phyloP scores from a whole-genome alignment of 345 rosid species.

The Sonneratia caseolaris region DNA sequence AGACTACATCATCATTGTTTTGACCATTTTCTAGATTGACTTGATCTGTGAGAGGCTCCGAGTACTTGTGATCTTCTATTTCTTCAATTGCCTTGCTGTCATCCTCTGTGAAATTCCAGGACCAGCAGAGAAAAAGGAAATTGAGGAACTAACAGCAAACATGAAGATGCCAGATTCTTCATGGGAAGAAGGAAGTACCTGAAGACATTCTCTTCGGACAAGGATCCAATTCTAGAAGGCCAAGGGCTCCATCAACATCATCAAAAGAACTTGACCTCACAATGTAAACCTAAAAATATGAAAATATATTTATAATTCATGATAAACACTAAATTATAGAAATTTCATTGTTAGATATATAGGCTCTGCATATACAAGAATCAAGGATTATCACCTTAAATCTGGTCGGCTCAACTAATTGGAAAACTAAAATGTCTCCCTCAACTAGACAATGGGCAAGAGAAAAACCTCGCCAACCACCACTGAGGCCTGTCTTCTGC shows the following conservation, averaged over 20 bases:
- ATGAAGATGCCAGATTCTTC: neutral
- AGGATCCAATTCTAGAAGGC: conserved; percentile 8
- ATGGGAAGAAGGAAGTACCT: conserved; percentile 2
- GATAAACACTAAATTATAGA: neutral
- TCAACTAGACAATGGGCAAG: conserved; percentile 10
- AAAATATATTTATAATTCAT: neutral
- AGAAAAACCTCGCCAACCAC: conserved; percentile 22
- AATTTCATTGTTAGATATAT: neutral
- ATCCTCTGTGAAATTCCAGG: neutral
- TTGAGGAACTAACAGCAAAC: neutral
- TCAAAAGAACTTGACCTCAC: conserved; percentile 2
- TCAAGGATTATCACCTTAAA: conserved; percentile 18
- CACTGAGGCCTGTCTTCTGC: conserved; percentile 11
- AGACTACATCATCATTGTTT: neutral
- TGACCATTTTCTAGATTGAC: neutral
- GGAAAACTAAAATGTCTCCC: conserved; percentile 21
- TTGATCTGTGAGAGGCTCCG: neutral
- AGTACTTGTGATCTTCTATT: conserved; percentile 1
- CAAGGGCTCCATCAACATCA: conserved; percentile 16
- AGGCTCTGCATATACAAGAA: neutral
- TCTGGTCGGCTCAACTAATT: conserved; percentile 15
- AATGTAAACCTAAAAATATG: conserved; percentile 10
- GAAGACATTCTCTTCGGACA: neutral
- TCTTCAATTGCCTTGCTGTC: neutral
- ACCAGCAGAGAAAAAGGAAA: neutral